A percentile compares a stretch with the other conserved stretches of the same genome.
Evolutionary conservation across 768 basidiomycete species (phyloP).

Genomic region (Auricularia heimuer): DNA sequence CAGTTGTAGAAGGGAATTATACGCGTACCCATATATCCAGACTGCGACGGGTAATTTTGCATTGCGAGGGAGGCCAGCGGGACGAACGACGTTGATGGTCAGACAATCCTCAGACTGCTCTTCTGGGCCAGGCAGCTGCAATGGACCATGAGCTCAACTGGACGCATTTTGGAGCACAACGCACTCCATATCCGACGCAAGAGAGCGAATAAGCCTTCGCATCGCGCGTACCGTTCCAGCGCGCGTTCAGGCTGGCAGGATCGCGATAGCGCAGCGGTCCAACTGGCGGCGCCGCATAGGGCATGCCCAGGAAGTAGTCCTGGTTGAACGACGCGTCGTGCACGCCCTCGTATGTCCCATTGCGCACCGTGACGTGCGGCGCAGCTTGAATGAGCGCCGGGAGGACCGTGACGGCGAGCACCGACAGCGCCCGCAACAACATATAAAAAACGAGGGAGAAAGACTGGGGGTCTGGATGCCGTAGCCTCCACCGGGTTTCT

Average conservation of each 20-base stretch:
- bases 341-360: constrained; percentile 38
- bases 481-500: too few species aligned
- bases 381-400: too few species aligned
- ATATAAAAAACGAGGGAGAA: too few species aligned
- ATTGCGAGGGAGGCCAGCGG: not conserved
- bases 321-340: constrained; percentile 26
- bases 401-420: too few species aligned
- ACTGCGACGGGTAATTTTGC: not conserved
- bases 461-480: too few species aligned
- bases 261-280: constrained; percentile 48
- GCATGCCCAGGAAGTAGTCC: constrained; percentile 52
- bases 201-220: constrained; percentile 46
- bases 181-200: constrained; percentile 18
- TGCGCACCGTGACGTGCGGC: constrained; percentile 23
- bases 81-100: not conserved
- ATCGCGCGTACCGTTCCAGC: constrained; percentile 24
- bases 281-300: constrained; percentile 46
- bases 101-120: not conserved
- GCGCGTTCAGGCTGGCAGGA: constrained; percentile 33
- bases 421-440: too few species aligned
- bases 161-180: too few species aligned
- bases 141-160: too few species aligned
- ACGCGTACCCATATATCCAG: not conserved
- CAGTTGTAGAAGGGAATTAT: too few species aligned
- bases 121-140: too few species aligned